Evolutionary conservation across 805 yeast species (phyloP).

Genomic region (Saccharomycopsis fermentans): DNA sequence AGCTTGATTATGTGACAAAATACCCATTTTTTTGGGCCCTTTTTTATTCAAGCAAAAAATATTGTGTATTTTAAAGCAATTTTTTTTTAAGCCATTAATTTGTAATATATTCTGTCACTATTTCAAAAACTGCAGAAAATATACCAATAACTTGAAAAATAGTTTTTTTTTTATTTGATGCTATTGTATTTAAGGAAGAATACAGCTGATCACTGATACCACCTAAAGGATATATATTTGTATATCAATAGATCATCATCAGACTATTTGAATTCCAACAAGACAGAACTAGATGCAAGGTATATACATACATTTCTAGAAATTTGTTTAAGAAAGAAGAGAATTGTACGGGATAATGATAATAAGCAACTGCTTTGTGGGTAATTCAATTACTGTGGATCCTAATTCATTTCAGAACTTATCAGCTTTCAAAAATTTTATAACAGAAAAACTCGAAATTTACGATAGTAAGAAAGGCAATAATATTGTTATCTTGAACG

Average conservation of each 20-base stretch:
- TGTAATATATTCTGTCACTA: not conserved
- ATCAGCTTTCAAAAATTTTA: not conserved
- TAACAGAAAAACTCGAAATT: not conserved
- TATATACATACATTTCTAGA: not conserved
- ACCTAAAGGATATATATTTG: too few relatives aligned
- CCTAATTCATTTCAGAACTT: not conserved
- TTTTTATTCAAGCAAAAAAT: constrained; percentile 23
- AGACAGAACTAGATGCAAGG: not conserved
- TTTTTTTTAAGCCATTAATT: not conserved
- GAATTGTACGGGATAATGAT: not conserved
- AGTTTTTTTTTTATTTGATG: not conserved
- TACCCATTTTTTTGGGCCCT: not conserved
- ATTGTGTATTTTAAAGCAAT: not conserved
- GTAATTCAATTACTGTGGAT: not conserved
- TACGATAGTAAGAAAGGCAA: not conserved
- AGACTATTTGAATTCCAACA: not conserved
- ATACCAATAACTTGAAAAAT: not conserved
- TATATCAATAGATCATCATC: not conserved
- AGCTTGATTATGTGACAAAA: not conserved
- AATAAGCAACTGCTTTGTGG: not conserved
- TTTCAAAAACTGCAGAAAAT: not conserved
- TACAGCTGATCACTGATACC: too few relatives aligned
- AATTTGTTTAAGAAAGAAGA: too few relatives aligned
- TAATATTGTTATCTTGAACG: not conserved
- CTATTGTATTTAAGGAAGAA: too few relatives aligned